Percentiles rank a stretch among this genome's conserved stretches.
phyloP scores from a whole-genome alignment of 345 rosid genomes.

The Moricandia moricandioides region DNA sequence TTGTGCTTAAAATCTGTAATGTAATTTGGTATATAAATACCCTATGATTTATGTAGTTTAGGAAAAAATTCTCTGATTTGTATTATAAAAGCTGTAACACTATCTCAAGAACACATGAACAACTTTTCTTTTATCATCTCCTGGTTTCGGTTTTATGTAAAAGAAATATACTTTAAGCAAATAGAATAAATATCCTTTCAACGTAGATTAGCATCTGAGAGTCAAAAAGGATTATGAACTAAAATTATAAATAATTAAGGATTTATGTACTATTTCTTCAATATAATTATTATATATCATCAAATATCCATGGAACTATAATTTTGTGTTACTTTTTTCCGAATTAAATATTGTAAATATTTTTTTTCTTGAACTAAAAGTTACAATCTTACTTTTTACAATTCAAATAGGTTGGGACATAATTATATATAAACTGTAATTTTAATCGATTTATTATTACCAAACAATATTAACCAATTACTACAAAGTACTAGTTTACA shows the following conservation, averaged over 20 bases:
- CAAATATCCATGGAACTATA: too few relatives aligned
- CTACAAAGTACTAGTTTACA: constrained; percentile 3
- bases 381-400: too few relatives aligned
- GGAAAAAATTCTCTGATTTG: background rate
- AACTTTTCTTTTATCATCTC: background rate
- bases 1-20: background rate
- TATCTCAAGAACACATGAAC: background rate
- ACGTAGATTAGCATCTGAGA: background rate
- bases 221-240: background rate
- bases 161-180: background rate
- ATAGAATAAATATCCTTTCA: background rate
- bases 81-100: background rate
- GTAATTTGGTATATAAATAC: background rate
- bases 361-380: too few relatives aligned
- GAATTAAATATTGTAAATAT: too few relatives aligned
- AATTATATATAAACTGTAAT: too few relatives aligned
- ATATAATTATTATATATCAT: too few relatives aligned
- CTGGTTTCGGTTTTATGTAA: background rate
- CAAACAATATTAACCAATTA: too few relatives aligned
- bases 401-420: too few relatives aligned
- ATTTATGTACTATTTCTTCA: too few relatives aligned
- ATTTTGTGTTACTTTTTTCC: too few relatives aligned
- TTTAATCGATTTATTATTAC: too few relatives aligned
- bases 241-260: background rate
- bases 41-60: background rate